Conservation (phyloP, 805 yeast species). For the Wickerhamomyces rabaulensis region DNA sequence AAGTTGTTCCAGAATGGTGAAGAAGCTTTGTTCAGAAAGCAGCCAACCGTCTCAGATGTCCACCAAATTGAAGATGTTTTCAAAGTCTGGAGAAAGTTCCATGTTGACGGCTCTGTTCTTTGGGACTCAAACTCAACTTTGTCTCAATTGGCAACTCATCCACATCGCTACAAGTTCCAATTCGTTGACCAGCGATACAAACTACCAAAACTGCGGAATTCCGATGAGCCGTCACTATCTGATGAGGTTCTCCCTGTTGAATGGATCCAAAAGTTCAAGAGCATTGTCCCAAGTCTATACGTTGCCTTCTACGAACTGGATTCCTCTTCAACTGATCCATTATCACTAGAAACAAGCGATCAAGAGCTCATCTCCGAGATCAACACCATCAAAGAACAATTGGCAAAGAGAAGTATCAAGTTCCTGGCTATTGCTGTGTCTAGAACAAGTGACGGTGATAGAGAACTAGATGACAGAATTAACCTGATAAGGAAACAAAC, state of each 20-base stretch:
- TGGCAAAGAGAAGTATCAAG: conserved; percentile 26
- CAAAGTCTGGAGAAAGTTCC: conserved; percentile 25
- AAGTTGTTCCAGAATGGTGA: background rate
- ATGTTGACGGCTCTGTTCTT: conserved; percentile 20
- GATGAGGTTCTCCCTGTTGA: conserved; percentile 34
- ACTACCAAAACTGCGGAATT: conserved; percentile 17
- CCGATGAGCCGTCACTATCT: conserved; percentile 25
- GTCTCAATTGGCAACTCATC: conserved; percentile 16
- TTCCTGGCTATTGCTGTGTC: conserved; percentile 33
- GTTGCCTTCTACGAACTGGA: conserved; percentile 35
- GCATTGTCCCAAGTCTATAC: conserved; percentile 42
- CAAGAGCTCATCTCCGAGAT: conserved; percentile 33
- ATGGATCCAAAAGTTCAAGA: conserved; percentile 51
- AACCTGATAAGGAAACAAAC: conserved; percentile 35
- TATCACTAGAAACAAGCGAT: conserved; percentile 24
- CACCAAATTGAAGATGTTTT: conserved; percentile 21
- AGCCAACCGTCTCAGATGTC: background rate
- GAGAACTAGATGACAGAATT: conserved; percentile 29
- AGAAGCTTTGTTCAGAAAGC: conserved; percentile 12
- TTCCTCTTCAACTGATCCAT: conserved; percentile 23
- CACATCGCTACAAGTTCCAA: conserved; percentile 26
- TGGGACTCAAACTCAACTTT: conserved; percentile 24
- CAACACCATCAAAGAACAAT: conserved; percentile 26
- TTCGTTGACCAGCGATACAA: conserved; percentile 24
- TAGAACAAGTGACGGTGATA: conserved; percentile 19